Evolutionary conservation across 2,329 filamentous ascomycete species (phyloP).

Genomic region (Drechslera avenae): DNA sequence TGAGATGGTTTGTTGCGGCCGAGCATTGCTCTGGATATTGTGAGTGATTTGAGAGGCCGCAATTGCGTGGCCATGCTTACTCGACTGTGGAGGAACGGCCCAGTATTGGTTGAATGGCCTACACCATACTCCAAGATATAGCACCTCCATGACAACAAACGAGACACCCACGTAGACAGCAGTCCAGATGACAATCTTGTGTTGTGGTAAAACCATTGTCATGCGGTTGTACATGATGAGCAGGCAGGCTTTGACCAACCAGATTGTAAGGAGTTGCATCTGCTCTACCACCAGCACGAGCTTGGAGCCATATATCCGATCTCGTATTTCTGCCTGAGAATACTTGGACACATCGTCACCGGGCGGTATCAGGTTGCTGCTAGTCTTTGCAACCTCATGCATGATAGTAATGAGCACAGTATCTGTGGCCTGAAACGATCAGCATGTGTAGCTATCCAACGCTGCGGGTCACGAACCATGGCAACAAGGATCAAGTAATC

Average conservation of each 20-base stretch:
- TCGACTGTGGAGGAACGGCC: slow-evolving; percentile 52
- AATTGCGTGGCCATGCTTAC: slow-evolving; percentile 17
- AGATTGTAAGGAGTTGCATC: slow-evolving; percentile 58
- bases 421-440: slow-evolving; percentile 33
- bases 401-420: slow-evolving; percentile 43
- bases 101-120: slow-evolving; percentile 60
- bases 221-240: slow-evolving; percentile 60
- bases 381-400: slow-evolving; percentile 39
- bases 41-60: slow-evolving; percentile 2
- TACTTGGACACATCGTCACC: slow-evolving; percentile 39
- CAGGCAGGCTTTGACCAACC: slow-evolving; percentile 60
- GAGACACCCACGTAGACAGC: slow-evolving; percentile 52
- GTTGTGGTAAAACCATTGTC: slow-evolving; percentile 45
- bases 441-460: slow-evolving; percentile 1
- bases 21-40: slow-evolving; percentile 48
- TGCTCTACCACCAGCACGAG: slow-evolving; percentile 61
- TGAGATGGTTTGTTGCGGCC: slow-evolving; percentile 49
- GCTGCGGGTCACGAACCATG: slow-evolving; percentile 32
- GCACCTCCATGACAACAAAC: slow-evolving; percentile 55
- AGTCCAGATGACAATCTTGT: slow-evolving; percentile 50
- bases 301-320: slow-evolving; percentile 59
- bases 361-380: slow-evolving; percentile 45
- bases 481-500: slow-evolving; percentile 45
- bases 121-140: slow-evolving; percentile 62
- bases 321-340: slow-evolving; percentile 45